phyloP scores from a whole-genome alignment of 768 basidiomycete species.

The Neoboletus brunneissimus region DNA sequence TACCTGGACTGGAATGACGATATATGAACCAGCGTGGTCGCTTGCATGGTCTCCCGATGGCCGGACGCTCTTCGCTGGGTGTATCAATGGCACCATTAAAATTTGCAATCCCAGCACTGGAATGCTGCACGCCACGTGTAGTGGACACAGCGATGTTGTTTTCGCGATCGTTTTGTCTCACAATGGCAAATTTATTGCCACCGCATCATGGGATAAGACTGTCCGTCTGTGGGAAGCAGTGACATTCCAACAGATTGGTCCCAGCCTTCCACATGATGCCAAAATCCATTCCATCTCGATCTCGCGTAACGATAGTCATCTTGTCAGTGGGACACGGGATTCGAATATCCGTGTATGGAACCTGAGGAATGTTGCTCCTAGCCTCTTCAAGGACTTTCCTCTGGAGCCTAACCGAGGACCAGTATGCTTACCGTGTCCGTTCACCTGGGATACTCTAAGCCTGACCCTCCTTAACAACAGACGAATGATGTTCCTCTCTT shows the following conservation, averaged over 20 bases:
- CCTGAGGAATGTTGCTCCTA: slow-evolving; percentile 11
- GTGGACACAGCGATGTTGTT: slow-evolving; percentile 7
- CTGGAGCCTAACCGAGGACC: no score
- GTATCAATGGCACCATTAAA: no score
- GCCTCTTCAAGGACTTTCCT: no score
- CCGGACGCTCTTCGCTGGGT: no score
- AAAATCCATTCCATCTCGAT: slow-evolving; percentile 12
- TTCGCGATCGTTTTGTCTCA: slow-evolving; percentile 21
- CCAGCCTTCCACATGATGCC: slow-evolving; percentile 14
- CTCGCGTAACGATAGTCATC: slow-evolving; percentile 13
- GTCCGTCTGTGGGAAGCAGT: slow-evolving; percentile 27
- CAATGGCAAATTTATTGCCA: slow-evolving; percentile 21
- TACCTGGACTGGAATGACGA: not conserved
- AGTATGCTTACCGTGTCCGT: no score
- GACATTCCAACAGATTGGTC: slow-evolving; percentile 18
- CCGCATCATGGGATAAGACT: slow-evolving; percentile 29
- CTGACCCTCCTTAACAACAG: no score
- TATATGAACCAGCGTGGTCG: not conserved
- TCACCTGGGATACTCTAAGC: no score
- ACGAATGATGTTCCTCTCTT: no score
- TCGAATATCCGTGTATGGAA: slow-evolving; percentile 14
- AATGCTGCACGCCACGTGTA: no score
- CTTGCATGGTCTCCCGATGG: no score
- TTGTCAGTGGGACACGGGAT: slow-evolving; percentile 19
- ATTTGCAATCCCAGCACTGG: no score